phyloP scores from a whole-genome alignment of 257 asterid species.

The Eustoma russellianum region DNA sequence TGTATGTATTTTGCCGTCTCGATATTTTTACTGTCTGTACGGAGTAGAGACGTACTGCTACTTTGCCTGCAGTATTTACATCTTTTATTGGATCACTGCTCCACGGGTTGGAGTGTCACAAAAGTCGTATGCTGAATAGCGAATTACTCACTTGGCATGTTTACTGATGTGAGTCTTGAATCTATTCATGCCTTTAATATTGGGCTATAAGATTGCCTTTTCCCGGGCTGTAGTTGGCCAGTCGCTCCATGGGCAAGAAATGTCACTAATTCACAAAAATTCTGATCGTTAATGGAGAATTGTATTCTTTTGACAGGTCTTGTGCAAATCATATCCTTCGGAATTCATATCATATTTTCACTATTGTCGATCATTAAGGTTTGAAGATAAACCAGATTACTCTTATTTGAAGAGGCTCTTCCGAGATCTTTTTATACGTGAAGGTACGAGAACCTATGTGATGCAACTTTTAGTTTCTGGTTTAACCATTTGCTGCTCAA shows the following conservation, averaged over 20 bases:
- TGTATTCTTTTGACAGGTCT: conserved; percentile 40
- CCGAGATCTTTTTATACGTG: conserved; percentile 89
- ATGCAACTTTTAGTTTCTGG: conserved; percentile 1
- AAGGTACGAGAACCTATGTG: conserved; percentile 38
- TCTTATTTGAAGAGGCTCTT: conserved; percentile 90
- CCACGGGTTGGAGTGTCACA: no score
- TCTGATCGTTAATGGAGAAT: background rate
- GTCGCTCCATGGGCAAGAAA: background rate
- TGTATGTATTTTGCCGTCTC: no score
- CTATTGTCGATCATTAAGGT: conserved; percentile 81
- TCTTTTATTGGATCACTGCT: no score
- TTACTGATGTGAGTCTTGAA: no score
- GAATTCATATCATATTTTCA: conserved; percentile 90
- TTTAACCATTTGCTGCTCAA: conserved; percentile 1
- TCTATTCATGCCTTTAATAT: no score
- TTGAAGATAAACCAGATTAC: conserved; percentile 90
- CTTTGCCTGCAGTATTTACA: no score
- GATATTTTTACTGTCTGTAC: no score
- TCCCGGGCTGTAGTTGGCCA: no score
- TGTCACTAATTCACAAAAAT: background rate
- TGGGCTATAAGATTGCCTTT: no score
- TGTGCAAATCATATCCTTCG: conserved; percentile 81
- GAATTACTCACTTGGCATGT: no score
- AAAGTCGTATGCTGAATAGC: no score
- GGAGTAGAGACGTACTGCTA: no score